Evolutionary conservation across 1,284 basidiomycete species (phyloP), one percentile per base, ranked within the genome.

Genomic region (Neonothopanus nambi): DNA sequence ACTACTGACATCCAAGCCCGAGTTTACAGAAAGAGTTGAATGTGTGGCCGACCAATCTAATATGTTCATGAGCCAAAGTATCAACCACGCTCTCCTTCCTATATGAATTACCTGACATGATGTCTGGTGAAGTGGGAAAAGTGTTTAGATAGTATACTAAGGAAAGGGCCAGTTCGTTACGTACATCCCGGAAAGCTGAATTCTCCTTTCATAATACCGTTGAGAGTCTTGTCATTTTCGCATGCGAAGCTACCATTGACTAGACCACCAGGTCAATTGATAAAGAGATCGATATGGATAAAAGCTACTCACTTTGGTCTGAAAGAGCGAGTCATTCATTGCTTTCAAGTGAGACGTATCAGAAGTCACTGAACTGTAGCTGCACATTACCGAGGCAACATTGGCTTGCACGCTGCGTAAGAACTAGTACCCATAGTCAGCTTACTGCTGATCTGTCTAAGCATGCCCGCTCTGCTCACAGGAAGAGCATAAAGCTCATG

Each of bases 181-280:
- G 64, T 60, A 82, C 80, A 87, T 51, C 88, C 88, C 59, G 84
- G 81, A 71, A 89, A 91, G 0, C 81, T 82, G 48, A 87, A 77
- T 67, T 92, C 88, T 17, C 76, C 77, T 70, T 91, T 91, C 49
- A 91, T 69, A 20, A 89, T 71, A n/a, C 80, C 81, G 65, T 90
- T 91, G 56, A 89, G 67, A 5, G 78, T 76, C 63, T 83, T 76
- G 55, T 79, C 76, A 63, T 91, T 89, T 61, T 89, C 82, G 61
- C 87, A 89, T 0, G 85, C 78, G 61, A 73, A 88, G 0, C 79
- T 82, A 15, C 80, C 77, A 63, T 91, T 90, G 65, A 86, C 76
- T 77, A 40, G 26, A 36, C 11, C 9, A 35, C 13, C 21, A 7
- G 18, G 43, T 26, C 24, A 44, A 33, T 26, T 13, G 15, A 9